phyloP scores from a whole-genome alignment of 805 yeast species.

The Candida silvicultrix region DNA sequence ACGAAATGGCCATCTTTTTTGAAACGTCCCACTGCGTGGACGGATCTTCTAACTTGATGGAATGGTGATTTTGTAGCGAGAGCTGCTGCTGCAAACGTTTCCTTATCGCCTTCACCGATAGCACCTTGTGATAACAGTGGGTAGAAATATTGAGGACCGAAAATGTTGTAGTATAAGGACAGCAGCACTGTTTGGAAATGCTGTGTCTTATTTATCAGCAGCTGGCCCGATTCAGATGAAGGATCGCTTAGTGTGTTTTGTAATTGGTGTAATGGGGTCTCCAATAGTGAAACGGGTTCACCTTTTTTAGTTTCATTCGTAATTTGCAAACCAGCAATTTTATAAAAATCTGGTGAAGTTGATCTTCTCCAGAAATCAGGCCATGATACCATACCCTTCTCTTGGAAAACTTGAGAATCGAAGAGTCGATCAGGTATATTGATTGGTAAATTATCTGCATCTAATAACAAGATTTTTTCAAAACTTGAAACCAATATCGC shows the following conservation, averaged over 20 bases:
- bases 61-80: slow-evolving; percentile 37
- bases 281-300: background rate
- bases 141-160: slow-evolving; percentile 60
- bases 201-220: slow-evolving; percentile 48
- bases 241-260: slow-evolving; percentile 60
- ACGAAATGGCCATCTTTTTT: slow-evolving; percentile 28
- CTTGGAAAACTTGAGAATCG: background rate
- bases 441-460: slow-evolving; percentile 70
- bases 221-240: slow-evolving; percentile 62
- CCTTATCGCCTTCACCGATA: slow-evolving; percentile 76
- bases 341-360: slow-evolving; percentile 62
- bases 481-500: slow-evolving; percentile 69
- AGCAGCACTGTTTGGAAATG: slow-evolving; percentile 55
- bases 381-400: slow-evolving; percentile 52
- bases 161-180: slow-evolving; percentile 55
- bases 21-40: slow-evolving; percentile 35
- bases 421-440: slow-evolving; percentile 53
- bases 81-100: slow-evolving; percentile 64
- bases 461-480: slow-evolving; percentile 64
- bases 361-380: slow-evolving; percentile 85
- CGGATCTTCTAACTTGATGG: slow-evolving; percentile 39
- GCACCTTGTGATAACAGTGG: slow-evolving; percentile 65
- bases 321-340: slow-evolving; percentile 49
- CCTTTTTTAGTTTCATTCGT: background rate
- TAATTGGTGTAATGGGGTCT: slow-evolving; percentile 47